A percentile compares a stretch with the other conserved stretches of the same genome.
These are phyloP conservation scores for Suhomyces canberraensis DNA, from an alignment of 805 yeast species.

Conservation along the genomic window DNA sequence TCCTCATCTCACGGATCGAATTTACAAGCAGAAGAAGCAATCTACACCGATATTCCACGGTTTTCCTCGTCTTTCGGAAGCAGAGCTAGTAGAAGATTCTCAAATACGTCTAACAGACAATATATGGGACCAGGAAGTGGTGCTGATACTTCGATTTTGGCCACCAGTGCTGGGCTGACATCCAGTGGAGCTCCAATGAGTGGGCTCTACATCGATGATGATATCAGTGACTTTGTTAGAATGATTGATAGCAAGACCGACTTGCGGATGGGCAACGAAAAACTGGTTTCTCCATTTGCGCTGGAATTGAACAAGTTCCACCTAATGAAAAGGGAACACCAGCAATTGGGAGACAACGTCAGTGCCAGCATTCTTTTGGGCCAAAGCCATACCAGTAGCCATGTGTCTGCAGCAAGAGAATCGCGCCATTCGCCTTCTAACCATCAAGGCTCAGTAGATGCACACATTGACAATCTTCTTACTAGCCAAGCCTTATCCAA, in stretches of 20 bases:
- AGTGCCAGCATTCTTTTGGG: constrained; percentile 46
- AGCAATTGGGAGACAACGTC: constrained; percentile 53
- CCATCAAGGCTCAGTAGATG: too few species aligned
- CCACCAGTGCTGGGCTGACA: constrained; percentile 35
- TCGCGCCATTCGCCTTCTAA: constrained; percentile 24
- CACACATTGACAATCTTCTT: too few species aligned
- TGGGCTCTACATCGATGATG: constrained; percentile 52
- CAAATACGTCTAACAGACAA: constrained; percentile 31
- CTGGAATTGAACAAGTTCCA: constrained; percentile 51
- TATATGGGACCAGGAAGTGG: constrained; percentile 10
- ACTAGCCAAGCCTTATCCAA: too few species aligned
- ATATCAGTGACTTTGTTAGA: constrained; percentile 66
- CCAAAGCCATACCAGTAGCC: constrained; percentile 10
- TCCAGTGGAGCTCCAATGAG: constrained; percentile 33
- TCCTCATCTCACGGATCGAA: constrained; percentile 41
- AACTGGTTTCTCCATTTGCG: constrained; percentile 10
- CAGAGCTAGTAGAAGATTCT: constrained; percentile 51
- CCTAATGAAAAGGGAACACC: constrained; percentile 50
- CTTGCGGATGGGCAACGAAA: constrained; percentile 31
- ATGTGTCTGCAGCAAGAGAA: constrained; percentile 9
- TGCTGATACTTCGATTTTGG: constrained; percentile 23
- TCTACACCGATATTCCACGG: constrained; percentile 38
- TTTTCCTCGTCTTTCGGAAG: constrained; percentile 74
- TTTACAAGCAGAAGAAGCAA: constrained; percentile 23
- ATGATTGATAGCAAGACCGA: constrained; percentile 66